Percentiles rank a stretch among this genome's conserved stretches.
Conservation (phyloP, 352 stramenopile genomes). For the Globisporangium solare region DNA sequence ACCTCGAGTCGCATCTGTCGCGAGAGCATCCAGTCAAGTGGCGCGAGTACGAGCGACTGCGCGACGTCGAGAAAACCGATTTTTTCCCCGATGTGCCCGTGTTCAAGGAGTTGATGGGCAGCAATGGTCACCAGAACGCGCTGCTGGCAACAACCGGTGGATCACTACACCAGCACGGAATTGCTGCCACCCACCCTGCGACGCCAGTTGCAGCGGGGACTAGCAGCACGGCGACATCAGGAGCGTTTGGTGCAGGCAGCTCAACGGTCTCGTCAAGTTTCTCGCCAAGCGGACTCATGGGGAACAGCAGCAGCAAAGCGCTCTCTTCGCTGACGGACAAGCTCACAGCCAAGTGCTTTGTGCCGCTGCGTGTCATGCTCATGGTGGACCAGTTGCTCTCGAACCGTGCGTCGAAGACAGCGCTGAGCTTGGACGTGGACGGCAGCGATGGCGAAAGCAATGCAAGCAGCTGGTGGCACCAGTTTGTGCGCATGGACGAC, state of each 20-base stretch:
- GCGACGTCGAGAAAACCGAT: constrained; percentile 34
- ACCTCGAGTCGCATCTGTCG: constrained; percentile 48
- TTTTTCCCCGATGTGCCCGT: constrained; percentile 35
- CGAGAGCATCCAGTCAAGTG: constrained; percentile 42
- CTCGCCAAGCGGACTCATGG: constrained; percentile 13
- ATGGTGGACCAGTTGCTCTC: constrained; percentile 38
- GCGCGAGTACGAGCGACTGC: constrained; percentile 47
- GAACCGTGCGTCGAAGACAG: constrained; percentile 12
- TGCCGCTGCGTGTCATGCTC: constrained; percentile 27
- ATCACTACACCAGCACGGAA: not conserved
- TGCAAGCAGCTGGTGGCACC: constrained; percentile 17
- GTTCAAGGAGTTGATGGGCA: constrained; percentile 20
- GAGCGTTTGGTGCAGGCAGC: not conserved
- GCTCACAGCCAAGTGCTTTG: constrained; percentile 19
- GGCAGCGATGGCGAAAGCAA: not conserved
- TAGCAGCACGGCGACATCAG: not conserved
- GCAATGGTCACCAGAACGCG: not conserved
- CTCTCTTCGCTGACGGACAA: constrained; percentile 12
- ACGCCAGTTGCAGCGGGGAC: not conserved
- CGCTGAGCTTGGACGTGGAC: not conserved
- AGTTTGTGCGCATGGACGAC: constrained; percentile 33
- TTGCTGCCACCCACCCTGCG: constrained; percentile 1
- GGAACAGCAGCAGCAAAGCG: constrained; percentile 11
- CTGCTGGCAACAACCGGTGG: not conserved
- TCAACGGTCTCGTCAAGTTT: not conserved